Evolutionary conservation across 1,139 yeast species (phyloP), one percentile per base, ranked within the genome.

Genomic region (Meyerozyma sp.): DNA sequence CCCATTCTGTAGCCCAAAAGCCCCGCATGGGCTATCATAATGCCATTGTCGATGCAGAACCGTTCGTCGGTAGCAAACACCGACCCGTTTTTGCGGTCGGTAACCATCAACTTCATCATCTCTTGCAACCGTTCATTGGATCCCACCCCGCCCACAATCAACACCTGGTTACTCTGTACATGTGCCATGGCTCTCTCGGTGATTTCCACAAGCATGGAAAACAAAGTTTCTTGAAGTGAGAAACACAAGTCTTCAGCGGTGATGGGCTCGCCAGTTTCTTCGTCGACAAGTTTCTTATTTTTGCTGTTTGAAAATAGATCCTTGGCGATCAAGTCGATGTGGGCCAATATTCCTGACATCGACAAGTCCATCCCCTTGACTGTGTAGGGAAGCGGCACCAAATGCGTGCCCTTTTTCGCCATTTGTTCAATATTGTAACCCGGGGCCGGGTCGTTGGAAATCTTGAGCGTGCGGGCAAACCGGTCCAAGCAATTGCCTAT

Each of bases 141-240:
- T 0, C 99, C 99, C 13, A 93, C 99, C 16, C 98, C 99, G 8
- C 98, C 98, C 3, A 93, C 99, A 44, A 93, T 89, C 44, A 93
- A 70, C 14, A 93, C 98, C 59, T 91, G 96, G 49, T 79, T 78
- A 18, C 95, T 79, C 53, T 86, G 85, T 3, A 93, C 98, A 58
- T 93, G 99, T 0, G 98, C 98, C 95, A 93, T 86, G 1, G 99
- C 99, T 40, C 99, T 73, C 61, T 93, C 99, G 0, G 98, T 93
- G 54, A 93, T 93, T 64, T 93, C 99, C 18, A 94, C 98, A 50
- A 93, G 76, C 99, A 93, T 93, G 11, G 97, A 91, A 62, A 85
- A 93, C 34, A 93, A 68, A 35, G 90, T 85, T 58, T 93, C 99
- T 58, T 93, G 98, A 50, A 93, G 68, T 5, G 97, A 88, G 58